Evolutionary conservation across 2,329 filamentous ascomycete genomes (phyloP).

Genomic region (Fonsecaea erecta): DNA sequence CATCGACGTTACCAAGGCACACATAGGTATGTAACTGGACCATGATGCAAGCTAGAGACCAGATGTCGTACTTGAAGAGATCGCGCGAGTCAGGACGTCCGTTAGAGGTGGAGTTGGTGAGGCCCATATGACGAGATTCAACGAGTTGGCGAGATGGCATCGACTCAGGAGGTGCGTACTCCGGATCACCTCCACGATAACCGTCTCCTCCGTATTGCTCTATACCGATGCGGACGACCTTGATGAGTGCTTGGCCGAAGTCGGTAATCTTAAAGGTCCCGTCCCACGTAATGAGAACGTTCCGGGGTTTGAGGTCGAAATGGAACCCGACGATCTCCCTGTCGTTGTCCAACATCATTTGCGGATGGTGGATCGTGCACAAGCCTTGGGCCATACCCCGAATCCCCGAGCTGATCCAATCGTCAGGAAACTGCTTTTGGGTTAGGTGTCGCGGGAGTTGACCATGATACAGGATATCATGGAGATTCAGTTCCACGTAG

Average conservation of each 20-base stretch:
- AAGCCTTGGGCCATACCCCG: slow-evolving; percentile 8
- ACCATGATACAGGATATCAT: slow-evolving; percentile 1
- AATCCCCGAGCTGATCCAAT: slow-evolving; percentile 2
- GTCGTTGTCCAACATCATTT: not conserved
- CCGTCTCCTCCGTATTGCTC: not conserved
- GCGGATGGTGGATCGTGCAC: slow-evolving; percentile 6
- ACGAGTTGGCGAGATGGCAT: slow-evolving; percentile 1
- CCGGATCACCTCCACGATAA: slow-evolving; percentile 3
- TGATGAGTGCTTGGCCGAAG: slow-evolving; percentile 10
- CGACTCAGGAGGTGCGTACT: slow-evolving; percentile 6
- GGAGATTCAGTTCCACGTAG: slow-evolving; percentile 4
- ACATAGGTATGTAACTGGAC: slow-evolving; percentile 4
- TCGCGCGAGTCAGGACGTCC: not conserved
- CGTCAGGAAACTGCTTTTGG: not conserved
- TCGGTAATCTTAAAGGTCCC: slow-evolving; percentile 6
- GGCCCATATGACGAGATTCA: not conserved
- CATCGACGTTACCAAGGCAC: not conserved
- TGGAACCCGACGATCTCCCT: not conserved
- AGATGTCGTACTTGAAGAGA: slow-evolving; percentile 10
- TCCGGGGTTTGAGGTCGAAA: slow-evolving; percentile 7
- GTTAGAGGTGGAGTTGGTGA: not conserved
- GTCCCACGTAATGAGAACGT: slow-evolving; percentile 5
- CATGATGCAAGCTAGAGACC: slow-evolving; percentile 9
- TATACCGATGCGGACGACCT: slow-evolving; percentile 3
- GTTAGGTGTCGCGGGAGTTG: not conserved